These are phyloP conservation scores for Ophiostoma himal-ulmi DNA, from an alignment of 2,329 filamentous ascomycete genomes.

Conservation along the genomic window DNA sequence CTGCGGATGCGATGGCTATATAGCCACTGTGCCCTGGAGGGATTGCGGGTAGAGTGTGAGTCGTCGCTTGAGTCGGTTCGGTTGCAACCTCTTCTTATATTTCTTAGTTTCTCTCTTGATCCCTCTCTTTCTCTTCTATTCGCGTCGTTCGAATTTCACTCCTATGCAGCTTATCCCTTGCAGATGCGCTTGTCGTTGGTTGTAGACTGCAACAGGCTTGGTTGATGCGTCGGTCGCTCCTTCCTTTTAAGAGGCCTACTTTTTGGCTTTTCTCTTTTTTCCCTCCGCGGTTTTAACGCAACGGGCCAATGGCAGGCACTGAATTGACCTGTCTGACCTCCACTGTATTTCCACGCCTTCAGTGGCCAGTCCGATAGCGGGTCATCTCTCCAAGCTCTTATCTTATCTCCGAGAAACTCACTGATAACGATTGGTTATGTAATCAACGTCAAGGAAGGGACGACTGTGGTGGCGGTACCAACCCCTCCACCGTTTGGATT, in stretches of 20 bases:
- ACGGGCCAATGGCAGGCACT: conserved; percentile 15
- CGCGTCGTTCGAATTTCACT: neutral
- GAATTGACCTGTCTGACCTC: conserved; percentile 13
- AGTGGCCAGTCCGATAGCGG: conserved; percentile 9
- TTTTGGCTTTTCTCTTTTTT: conserved; percentile 14
- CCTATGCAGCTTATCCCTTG: neutral
- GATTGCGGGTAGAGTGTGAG: neutral
- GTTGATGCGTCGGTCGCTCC: neutral
- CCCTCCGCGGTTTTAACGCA: conserved; percentile 18
- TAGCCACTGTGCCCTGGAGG: conserved; percentile 1
- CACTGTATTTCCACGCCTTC: conserved; percentile 16
- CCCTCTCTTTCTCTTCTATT: neutral
- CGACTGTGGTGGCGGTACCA: neutral
- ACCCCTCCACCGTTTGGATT: conserved; percentile 12
- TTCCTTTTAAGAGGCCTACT: neutral
- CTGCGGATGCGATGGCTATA: neutral
- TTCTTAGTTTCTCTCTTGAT: neutral
- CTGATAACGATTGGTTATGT: neutral
- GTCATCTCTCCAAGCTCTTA: neutral
- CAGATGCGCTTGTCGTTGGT: neutral
- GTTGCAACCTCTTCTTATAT: neutral
- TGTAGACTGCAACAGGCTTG: neutral
- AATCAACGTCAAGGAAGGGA: neutral
- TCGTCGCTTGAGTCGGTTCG: neutral
- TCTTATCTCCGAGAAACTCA: conserved; percentile 17